Evolutionary conservation across 352 stramenopile species (phyloP), one percentile per base, ranked within the genome.

Genomic region (Phytopythium montanum): DNA sequence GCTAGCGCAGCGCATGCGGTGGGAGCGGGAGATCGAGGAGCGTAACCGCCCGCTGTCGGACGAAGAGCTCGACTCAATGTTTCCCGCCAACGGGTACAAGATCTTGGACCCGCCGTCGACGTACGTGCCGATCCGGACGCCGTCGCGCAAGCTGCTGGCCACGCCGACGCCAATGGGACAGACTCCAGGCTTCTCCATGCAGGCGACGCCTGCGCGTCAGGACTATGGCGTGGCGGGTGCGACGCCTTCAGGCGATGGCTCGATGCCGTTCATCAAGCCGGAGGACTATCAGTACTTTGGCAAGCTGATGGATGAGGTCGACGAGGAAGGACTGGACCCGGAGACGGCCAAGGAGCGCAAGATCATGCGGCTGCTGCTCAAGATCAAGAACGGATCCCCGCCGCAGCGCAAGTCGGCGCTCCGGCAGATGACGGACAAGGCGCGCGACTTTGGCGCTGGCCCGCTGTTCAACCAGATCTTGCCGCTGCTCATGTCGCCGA

Each of bases 401-500:
- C 96, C 96, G 6, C 97, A 99, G 75, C 85, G 98, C 36, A 98
- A 98, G 73, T 97, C 91, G 5, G 92, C 93, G 4, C 88, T 98
- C 69, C 88, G 95, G 21, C 94, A 98, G 73, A 98, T 99, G 45
- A 98, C 97, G 2, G 96, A 99, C 66, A 98, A 98, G 64, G 97
- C 98, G 8, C 81, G 95, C 18, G 87, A 97, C 26, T 98, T 99
- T 72, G 98, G 97, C 50, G 96, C 98, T 12, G 96, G 94, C 13
- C 87, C 96, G 21, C 76, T 99, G 23, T 99, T 99, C 72, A 98
- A 99, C 79, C 97, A 99, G 78, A 99, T 99, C 55, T 76, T 99
- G 55, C 98, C 98, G 6, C 73, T 99, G 59, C 80, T 99, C 18
- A 99, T 99, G 97, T 98, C 94, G 18, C 97, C 96, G 14, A 98